A percentile compares a stretch with the other conserved stretches of the same genome.
Evolutionary conservation across 768 basidiomycete species (phyloP).

Genomic region (Suillus americanus): DNA sequence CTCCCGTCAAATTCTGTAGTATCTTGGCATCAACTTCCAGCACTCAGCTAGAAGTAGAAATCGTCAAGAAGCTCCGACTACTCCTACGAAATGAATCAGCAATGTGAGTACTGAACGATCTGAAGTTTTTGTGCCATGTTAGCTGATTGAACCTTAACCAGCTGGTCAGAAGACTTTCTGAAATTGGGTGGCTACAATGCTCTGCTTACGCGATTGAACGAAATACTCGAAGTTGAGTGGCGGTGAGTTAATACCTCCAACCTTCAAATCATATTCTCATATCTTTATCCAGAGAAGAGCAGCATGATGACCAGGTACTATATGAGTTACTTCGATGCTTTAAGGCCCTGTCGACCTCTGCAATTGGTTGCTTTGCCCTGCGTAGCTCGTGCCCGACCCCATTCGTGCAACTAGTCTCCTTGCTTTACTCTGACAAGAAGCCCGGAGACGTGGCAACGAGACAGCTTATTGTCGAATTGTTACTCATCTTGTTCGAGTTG

Average conservation of each 20-base stretch:
- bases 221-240: slow-evolving; percentile 96
- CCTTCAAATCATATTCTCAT: slow-evolving; percentile 10
- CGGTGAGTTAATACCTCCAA: slow-evolving; percentile 53
- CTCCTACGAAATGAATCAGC: slow-evolving; percentile 91
- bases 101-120: slow-evolving; percentile 43
- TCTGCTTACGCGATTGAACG: slow-evolving; percentile 80
- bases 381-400: slow-evolving; percentile 88
- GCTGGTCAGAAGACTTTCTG: slow-evolving; percentile 91
- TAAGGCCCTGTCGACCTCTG: slow-evolving; percentile 89
- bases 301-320: slow-evolving; percentile 93
- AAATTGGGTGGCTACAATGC: slow-evolving; percentile 82
- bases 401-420: slow-evolving; percentile 75
- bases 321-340: slow-evolving; percentile 92
- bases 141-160: slow-evolving; percentile 29
- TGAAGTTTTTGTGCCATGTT: background rate
- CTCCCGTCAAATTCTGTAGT: slow-evolving; percentile 67
- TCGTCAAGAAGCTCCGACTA: slow-evolving; percentile 83
- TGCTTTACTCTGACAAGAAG: slow-evolving; percentile 97
- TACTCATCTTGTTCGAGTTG: slow-evolving; percentile 85
- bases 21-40: slow-evolving; percentile 69
- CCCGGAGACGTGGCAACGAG: slow-evolving; percentile 91
- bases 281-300: slow-evolving; percentile 74
- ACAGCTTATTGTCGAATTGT: slow-evolving; percentile 86
- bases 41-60: slow-evolving; percentile 77
- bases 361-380: slow-evolving; percentile 86